Percentiles rank a stretch among this genome's conserved stretches.
Conservation (phyloP, 305 asterid species). For the Rubia balearica region DNA sequence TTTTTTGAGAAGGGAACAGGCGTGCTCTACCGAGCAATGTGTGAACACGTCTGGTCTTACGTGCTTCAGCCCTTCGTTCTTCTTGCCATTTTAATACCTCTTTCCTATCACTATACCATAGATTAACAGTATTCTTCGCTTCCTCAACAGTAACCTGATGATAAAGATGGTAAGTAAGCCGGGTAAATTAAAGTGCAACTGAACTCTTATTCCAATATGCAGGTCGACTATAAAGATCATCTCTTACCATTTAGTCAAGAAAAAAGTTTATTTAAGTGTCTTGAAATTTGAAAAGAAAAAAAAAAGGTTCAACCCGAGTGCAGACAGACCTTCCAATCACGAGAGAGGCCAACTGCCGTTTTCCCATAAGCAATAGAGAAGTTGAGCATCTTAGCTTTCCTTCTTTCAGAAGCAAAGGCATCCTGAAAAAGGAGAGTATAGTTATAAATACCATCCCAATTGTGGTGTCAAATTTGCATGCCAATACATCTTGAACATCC, state of each 20-base stretch:
- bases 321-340: constrained; percentile 83
- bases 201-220: neutral
- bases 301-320: neutral
- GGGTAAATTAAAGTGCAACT: neutral
- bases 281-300: neutral
- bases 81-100: constrained; percentile 90
- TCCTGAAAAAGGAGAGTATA: constrained; percentile 47
- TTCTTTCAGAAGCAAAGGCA: constrained; percentile 93
- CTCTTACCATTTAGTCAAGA: neutral
- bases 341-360: constrained; percentile 83
- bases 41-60: constrained; percentile 37
- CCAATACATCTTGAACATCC: neutral
- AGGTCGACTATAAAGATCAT: too few relatives aligned
- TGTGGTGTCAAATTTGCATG: too few relatives aligned
- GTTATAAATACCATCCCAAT: neutral
- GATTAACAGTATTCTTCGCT: constrained; percentile 87
- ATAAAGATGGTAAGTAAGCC: constrained; percentile 16
- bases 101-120: constrained; percentile 88
- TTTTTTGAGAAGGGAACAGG: constrained; percentile 64
- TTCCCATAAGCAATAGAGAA: constrained; percentile 98
- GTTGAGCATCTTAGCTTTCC: constrained; percentile 99
- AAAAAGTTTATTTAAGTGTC: neutral
- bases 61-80: constrained; percentile 71
- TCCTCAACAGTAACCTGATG: constrained; percentile 87
- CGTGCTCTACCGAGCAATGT: constrained; percentile 94